Conservation (phyloP, 164 flowering plant species). For the Annona squamosa region DNA sequence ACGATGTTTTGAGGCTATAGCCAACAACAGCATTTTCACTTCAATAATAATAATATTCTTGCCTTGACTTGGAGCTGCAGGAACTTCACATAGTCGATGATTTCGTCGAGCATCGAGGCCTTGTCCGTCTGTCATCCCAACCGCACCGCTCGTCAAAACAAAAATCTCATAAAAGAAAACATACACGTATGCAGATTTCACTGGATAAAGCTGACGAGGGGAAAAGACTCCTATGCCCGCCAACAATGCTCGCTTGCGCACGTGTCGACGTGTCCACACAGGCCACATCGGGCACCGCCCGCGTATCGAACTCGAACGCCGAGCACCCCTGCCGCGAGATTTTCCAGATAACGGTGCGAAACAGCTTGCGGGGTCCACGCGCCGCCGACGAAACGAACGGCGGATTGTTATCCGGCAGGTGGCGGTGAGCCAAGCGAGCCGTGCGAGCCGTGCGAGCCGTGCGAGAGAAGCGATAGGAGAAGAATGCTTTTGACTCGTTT, state of each 20-base stretch:
- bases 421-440: too few relatives aligned
- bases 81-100: constrained; percentile 97
- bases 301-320: too few relatives aligned
- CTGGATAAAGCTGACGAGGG: background rate
- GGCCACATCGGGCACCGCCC: too few relatives aligned
- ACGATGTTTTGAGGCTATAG: background rate
- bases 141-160: background rate
- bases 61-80: constrained; percentile 99
- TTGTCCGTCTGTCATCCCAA: constrained; percentile 84
- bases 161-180: too few relatives aligned
- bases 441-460: too few relatives aligned
- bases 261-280: background rate
- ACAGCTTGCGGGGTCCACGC: too few relatives aligned
- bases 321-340: too few relatives aligned
- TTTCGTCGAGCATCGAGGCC: constrained; percentile 98
- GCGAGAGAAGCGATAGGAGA: background rate
- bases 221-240: background rate
- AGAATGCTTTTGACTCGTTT: background rate
- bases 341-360: too few relatives aligned
- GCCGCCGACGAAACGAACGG: too few relatives aligned
- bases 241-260: background rate
- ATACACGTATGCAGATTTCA: background rate
- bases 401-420: too few relatives aligned
- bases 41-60: background rate
- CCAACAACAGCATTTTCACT: background rate